phyloP scores from a whole-genome alignment of 805 yeast genomes.

The Helenozyma rhizophorensis region DNA sequence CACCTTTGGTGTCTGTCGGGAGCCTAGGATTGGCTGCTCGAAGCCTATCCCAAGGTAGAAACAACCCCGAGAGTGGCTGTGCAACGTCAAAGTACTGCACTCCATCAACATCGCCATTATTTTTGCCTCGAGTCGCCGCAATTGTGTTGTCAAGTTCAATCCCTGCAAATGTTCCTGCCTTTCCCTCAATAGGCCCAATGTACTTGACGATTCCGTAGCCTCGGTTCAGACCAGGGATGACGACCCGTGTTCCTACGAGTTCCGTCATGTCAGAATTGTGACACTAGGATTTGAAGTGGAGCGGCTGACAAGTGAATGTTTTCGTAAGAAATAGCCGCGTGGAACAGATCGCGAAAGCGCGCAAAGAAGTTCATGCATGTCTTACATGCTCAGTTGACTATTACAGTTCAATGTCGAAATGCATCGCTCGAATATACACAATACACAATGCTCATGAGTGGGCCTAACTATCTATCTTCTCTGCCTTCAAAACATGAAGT shows the following conservation, averaged over 20 bases:
- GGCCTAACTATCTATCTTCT: too few relatives aligned
- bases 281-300: too few relatives aligned
- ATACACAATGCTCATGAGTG: too few relatives aligned
- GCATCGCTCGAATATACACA: too few relatives aligned
- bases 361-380: too few relatives aligned
- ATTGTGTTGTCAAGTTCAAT: slow-evolving; percentile 70
- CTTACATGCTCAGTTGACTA: too few relatives aligned
- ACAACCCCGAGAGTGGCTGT: slow-evolving; percentile 67
- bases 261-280: slow-evolving; percentile 21
- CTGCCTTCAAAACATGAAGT: too few relatives aligned
- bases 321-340: too few relatives aligned
- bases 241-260: slow-evolving; percentile 31
- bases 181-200: slow-evolving; percentile 69
- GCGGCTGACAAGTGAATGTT: too few relatives aligned
- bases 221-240: slow-evolving; percentile 62
- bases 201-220: slow-evolving; percentile 61
- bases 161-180: slow-evolving; percentile 78
- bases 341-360: too few relatives aligned
- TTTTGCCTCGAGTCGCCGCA: slow-evolving; percentile 65
- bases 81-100: slow-evolving; percentile 61
- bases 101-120: slow-evolving; percentile 80
- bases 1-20: slow-evolving; percentile 3
- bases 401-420: too few relatives aligned
- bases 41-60: slow-evolving; percentile 54
- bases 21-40: slow-evolving; percentile 31